Evolutionary conservation across 371 early-diverging fungal species (phyloP), one percentile per base, ranked within the genome.

Genomic region (Rhizopus delemar): DNA sequence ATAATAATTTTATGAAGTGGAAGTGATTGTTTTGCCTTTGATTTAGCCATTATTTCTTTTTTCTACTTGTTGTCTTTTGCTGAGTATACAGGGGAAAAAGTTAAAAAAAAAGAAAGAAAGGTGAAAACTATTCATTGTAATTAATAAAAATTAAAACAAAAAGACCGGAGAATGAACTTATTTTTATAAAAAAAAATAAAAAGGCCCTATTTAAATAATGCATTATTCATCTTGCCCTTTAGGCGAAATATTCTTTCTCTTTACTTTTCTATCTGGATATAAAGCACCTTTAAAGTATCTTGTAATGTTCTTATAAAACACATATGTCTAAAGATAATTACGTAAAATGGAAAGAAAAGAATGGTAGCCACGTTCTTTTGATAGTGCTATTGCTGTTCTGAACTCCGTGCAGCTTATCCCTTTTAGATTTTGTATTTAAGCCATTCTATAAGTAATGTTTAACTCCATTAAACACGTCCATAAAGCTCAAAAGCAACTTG

Each of bases 1-100:
- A 93, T 92, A 71, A 95, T 91, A 61, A 93, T 82, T 75, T 92
- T 93, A 74, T 93, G 93, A 48, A 91, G 82, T 8, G 92, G 92
- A 46, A 88, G 68, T 38, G 81, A 71, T 69, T 83, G 85, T 55
- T 88, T 87, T 57, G 77, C 68, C 68, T 84, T 82, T 38, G 59
- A 52, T 53, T 67, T 67, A 15, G 53, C 63, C 68, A 67, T 67
- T 3, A 7, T 56, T 43, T 45, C 8, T 32, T 45, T 55, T 55
- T 11, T 32, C 33, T 55, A 22, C 22, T 22, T 22, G 22, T n/a
- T 41, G 11, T 33, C 8, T 43, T 5, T 15, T 38, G 39, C 28
- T 22, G 32, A 22, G 7, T 31, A 56, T 33, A 34, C 38, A 41
- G 31, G 6, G 3, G 48, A 51, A 53, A 59, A 49, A 56, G 22